Evolutionary conservation across 352 stramenopile species (phyloP).

Genomic region (Pythium brassicae): DNA sequence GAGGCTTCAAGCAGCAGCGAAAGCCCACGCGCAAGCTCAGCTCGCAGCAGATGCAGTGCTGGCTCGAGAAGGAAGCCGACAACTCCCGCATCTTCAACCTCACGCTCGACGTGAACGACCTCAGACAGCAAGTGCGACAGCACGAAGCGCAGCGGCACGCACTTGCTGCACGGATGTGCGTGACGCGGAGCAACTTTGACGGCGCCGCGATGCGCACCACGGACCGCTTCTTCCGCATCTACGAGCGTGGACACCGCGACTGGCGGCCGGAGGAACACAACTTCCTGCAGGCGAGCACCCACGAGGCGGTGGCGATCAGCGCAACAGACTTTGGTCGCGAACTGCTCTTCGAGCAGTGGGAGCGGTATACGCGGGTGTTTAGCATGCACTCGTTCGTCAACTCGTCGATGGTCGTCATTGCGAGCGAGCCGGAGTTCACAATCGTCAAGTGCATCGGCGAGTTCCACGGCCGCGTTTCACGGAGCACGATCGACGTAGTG

Average conservation of each 20-base stretch:
- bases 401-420: neutral
- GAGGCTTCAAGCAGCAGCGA: neutral
- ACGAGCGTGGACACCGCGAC: neutral
- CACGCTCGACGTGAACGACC: conserved; percentile 10
- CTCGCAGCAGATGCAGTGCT: conserved; percentile 6
- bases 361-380: conserved; percentile 10
- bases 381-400: conserved; percentile 5
- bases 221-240: conserved; percentile 6
- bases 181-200: conserved; percentile 4
- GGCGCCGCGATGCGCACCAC: neutral
- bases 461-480: conserved; percentile 3
- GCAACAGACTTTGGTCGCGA: neutral
- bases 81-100: conserved; percentile 11
- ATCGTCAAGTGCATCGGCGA: conserved; percentile 8
- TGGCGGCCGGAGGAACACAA: neutral
- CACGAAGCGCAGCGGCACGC: neutral
- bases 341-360: conserved; percentile 9
- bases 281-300: neutral
- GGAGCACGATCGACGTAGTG: conserved; percentile 13
- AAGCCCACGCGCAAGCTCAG: conserved; percentile 9
- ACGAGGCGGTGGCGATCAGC: neutral
- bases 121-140: conserved; percentile 6
- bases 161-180: neutral
- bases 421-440: conserved; percentile 3
- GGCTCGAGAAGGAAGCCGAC: conserved; percentile 11